Evolutionary conservation across 2,329 filamentous ascomycete genomes (phyloP), one percentile per base, ranked within the genome.

Genomic region (Ophiostoma angusticollis): DNA sequence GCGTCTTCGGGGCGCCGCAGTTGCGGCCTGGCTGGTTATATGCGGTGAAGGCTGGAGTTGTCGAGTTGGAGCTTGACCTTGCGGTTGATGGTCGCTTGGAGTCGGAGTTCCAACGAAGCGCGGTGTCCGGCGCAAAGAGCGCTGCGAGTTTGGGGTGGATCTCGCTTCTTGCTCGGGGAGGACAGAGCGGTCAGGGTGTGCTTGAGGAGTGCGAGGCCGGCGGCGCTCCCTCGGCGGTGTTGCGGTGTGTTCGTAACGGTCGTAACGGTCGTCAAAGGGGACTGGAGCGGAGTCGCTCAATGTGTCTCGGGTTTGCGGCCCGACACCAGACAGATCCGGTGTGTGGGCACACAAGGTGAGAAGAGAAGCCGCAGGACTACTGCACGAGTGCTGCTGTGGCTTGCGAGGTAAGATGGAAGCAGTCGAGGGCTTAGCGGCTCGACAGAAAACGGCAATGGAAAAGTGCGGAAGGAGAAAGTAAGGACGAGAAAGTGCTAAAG

Each of bases 251-350:
- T 66, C 66, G 66, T 71, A 55, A 58, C 51, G 59, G 54, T 71
- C 67, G 70, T 71, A 59, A 66, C 62, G 62, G 67, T 72, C 68
- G 63, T 70, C 54, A 68, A 44, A 48, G 30, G 44, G 23, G 32
- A 27, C 22, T 19, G 42, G 42, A 31, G 23, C 27, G 35, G 37
- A 31, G 25, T 35, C 32, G 24, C 29, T 44, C 46, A 48, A 45
- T 39, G 46, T 39, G 46, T 22, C 46, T 22, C 9, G 22, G 19
- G 11, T 21, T 29, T 8, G 33, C 29, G 13, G 42, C 44, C 39
- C 42, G 39, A 36, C 40, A 47, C 46, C 44, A 42, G 46, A 39
- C 38, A 9, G 17, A 21, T 23, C 46, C 32, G 44, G 40, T 42
- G 41, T 35, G 36, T 43, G 46, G 31, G 35, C 44, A 31, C 31